Evolutionary conservation across 345 rosid genomes (phyloP).

Genomic region (Kandelia obovata): DNA sequence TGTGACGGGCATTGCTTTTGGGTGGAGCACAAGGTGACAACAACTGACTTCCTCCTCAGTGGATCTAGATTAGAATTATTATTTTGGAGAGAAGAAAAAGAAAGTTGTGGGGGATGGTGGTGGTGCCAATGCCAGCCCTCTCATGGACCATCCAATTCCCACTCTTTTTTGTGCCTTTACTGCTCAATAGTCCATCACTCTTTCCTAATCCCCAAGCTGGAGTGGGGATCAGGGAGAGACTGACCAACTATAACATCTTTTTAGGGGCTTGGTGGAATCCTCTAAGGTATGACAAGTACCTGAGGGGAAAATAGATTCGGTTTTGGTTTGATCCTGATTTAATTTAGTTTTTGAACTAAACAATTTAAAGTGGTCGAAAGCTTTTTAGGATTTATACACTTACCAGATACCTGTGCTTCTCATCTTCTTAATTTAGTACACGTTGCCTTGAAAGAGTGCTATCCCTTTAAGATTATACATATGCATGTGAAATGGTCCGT

Average conservation of each 20-base stretch:
- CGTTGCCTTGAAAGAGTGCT: too few relatives aligned
- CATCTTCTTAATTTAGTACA: not conserved
- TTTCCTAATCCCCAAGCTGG: constrained; percentile 16
- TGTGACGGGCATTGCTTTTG: constrained; percentile 21
- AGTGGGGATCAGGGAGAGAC: constrained; percentile 19
- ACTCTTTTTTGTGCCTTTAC: constrained; percentile 19
- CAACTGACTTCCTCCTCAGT: constrained; percentile 17
- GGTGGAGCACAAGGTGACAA: constrained; percentile 8
- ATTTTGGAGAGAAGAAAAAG: too few relatives aligned
- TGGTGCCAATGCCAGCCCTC: constrained; percentile 19
- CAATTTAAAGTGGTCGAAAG: constrained; percentile 1
- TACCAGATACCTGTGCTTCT: not conserved
- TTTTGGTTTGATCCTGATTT: not conserved
- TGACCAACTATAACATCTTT: constrained; percentile 22
- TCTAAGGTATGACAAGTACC: not conserved
- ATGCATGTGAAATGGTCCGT: constrained; percentile 16
- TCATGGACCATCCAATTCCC: constrained; percentile 22
- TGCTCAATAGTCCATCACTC: constrained; percentile 5
- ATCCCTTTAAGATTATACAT: too few relatives aligned
- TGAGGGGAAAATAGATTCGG: too few relatives aligned
- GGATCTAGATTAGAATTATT: not conserved
- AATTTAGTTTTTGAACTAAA: constrained; percentile 16
- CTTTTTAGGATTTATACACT: not conserved
- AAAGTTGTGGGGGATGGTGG: constrained; percentile 9
- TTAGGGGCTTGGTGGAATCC: constrained; percentile 13